Evolutionary conservation across 306 rosid genomes (phyloP).

Genomic region (Lathyrus tuberosus): DNA sequence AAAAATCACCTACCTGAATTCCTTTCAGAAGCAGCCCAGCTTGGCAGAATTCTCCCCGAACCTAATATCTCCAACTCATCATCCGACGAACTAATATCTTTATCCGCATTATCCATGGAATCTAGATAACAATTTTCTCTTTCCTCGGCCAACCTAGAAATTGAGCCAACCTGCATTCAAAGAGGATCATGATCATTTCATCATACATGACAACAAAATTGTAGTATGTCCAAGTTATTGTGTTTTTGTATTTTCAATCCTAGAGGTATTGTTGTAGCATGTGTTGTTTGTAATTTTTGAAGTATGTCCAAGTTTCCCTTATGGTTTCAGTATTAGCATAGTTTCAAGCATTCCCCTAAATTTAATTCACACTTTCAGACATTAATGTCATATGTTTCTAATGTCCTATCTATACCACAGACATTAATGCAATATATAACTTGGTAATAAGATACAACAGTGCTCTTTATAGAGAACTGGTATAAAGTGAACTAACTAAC

Average conservation of each 20-base stretch:
- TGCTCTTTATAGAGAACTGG: neutral
- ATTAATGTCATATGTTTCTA: neutral
- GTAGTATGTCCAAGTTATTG: no score
- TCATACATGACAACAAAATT: conserved; percentile 35
- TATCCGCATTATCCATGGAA: conserved; percentile 47
- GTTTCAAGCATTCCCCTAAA: neutral
- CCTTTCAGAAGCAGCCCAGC: no score
- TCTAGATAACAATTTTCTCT: conserved; percentile 40
- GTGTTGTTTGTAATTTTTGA: neutral
- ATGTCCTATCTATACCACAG: neutral
- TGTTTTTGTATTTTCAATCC: conserved; percentile 6
- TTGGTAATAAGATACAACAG: neutral
- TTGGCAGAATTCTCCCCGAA: conserved; percentile 61
- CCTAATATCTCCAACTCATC: conserved; percentile 68
- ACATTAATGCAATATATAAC: conserved; percentile 4
- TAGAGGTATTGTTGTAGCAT: neutral
- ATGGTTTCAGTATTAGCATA: conserved; percentile 28
- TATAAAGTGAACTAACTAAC: neutral
- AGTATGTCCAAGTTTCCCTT: conserved; percentile 13
- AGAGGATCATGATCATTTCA: conserved; percentile 33
- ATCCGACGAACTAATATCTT: conserved; percentile 79
- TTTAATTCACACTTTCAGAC: neutral
- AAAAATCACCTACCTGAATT: no score
- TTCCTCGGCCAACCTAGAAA: conserved; percentile 44
- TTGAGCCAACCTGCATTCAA: conserved; percentile 53